Base-by-base conservation (phyloP, 2,329 filamentous ascomycete genomes). In the Emergomyces orientalis region DNA sequence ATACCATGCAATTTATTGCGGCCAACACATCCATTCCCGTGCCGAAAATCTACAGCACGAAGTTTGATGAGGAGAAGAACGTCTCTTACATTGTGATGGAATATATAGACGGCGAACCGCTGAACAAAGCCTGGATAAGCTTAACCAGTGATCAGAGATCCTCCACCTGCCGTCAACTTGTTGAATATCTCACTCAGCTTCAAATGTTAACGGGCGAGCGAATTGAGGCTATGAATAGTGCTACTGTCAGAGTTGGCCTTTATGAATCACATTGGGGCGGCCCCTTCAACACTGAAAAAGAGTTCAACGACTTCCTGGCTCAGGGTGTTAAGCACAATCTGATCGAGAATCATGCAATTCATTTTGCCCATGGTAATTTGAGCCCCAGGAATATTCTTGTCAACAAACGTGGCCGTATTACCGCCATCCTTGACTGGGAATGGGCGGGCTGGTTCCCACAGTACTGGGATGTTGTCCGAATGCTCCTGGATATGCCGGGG, bases 361-460 rank as follows among this genome's bases (percentile, higher is more conserved):
- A 61, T 19, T 61, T 67, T 30, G 59, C 65, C 3, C 66, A 67
- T 55, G 63, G 62, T 14, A 64, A 67, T 58, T 60, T 67, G 1
- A 62, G 59, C 6, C 49, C 65, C 14, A 47, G 59, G n/a, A 67
- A 67, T 49, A 32, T 67, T 7, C 30, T 67, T 27, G 64, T 66
- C 55, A 63, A 63, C 54, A 41, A 65, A 25, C 39, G 63, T 17
- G 64, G 67, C 54, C 62, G 63, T 37, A 67, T 69, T 7, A 69
- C 64, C 1, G 67, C 63, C 2, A 59, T 69, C 41, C 59, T 69
- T 34, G 67, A 69, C 56, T 69, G 67, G 67, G 68, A 69, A 54
- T 62, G 61, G 54, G 66, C 66, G 13, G 68, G 66, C 5, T 67
- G 66, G 63, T 68, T 63, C 27, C 63, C 67, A 2, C 59, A 64